These are phyloP conservation scores for Tubosaeta sp. DNA, from an alignment of 768 basidiomycete species.

Conservation along the genomic window DNA sequence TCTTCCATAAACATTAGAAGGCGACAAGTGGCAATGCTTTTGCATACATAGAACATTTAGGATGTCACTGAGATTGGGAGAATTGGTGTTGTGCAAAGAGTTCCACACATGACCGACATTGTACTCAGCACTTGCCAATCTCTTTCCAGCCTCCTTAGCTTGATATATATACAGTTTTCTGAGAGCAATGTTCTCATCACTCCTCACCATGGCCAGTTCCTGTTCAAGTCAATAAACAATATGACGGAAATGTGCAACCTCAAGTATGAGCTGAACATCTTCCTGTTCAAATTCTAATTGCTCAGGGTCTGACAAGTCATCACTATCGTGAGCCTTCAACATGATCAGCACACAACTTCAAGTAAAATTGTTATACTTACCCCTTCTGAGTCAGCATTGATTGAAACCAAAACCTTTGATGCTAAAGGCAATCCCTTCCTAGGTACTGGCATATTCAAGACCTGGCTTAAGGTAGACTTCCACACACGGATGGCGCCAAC, in stretches of 20 bases:
- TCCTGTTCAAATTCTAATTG: background rate
- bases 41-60: background rate
- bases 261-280: background rate
- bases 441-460: background rate
- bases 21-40: background rate
- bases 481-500: background rate
- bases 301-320: background rate
- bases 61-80: background rate
- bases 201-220: background rate
- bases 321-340: background rate
- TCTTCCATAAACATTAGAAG: background rate
- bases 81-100: background rate
- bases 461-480: background rate
- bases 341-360: too few species aligned
- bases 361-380: background rate
- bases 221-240: background rate
- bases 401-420: background rate
- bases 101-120: background rate
- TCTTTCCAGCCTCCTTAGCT: background rate
- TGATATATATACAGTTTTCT: background rate
- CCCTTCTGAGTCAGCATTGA: background rate
- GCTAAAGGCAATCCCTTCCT: background rate
- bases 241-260: background rate
- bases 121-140: background rate
- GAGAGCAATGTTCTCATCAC: background rate